phyloP scores from a whole-genome alignment of 306 rosid genomes.

The Sicyos baderoa region DNA sequence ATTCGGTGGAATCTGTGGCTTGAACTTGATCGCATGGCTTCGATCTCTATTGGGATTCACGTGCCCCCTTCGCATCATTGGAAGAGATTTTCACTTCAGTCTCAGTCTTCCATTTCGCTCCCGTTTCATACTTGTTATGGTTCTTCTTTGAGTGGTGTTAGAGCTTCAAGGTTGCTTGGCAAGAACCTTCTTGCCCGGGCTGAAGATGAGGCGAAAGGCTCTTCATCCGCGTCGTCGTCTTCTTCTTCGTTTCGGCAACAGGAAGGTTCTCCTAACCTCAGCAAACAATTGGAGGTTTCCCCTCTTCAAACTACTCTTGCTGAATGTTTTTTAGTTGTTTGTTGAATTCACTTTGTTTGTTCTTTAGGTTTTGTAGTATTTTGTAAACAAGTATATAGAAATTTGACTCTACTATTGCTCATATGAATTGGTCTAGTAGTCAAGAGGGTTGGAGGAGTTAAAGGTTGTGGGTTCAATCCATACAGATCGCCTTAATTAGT shows the following conservation, averaged over 20 bases:
- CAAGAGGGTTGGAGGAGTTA: too few relatives aligned
- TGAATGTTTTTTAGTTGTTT: background rate
- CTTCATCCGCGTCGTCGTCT: constrained; percentile 16
- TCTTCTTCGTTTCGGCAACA: constrained; percentile 41
- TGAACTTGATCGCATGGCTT: constrained; percentile 35
- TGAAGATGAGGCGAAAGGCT: constrained; percentile 51
- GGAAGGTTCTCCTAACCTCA: constrained; percentile 40
- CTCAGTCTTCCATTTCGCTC: constrained; percentile 22
- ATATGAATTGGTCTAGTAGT: too few relatives aligned
- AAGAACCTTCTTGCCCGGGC: constrained; percentile 54
- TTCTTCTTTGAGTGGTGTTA: constrained; percentile 29
- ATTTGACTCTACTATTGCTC: background rate
- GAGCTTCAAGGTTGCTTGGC: constrained; percentile 38
- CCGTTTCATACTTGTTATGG: constrained; percentile 31
- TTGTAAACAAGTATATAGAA: background rate
- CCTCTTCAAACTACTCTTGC: constrained; percentile 10
- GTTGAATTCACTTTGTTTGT: background rate
- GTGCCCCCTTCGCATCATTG: constrained; percentile 30
- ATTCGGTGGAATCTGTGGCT: background rate
- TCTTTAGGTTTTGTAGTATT: background rate
- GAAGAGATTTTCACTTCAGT: constrained; percentile 24
- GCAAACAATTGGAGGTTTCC: constrained; percentile 44
- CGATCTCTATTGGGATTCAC: constrained; percentile 48
- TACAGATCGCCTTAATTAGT: too few relatives aligned
- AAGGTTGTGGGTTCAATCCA: too few relatives aligned